Base-by-base conservation (phyloP, 192 early-diverging fungal species). In the Coemansia pectinata region DNA sequence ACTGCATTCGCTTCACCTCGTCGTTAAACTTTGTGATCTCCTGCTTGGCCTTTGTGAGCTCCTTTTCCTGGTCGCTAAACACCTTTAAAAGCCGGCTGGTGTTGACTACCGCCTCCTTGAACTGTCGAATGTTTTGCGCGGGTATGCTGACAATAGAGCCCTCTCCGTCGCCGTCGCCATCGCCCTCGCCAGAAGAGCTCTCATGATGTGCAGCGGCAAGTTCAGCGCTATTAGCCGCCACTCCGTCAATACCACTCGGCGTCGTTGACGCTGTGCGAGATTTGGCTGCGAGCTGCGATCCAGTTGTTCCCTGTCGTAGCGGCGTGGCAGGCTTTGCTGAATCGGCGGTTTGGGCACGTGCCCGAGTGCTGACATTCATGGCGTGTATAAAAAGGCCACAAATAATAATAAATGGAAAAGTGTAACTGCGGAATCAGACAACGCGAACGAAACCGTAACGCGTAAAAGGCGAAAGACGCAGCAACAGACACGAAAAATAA, bases 61-160 rank as follows among this genome's bases (percentile, higher is more conserved):
- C 81, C 47, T 83, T 83, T 44, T 83, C 76, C 69, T 83, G 81
- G 17, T 83, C 76, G 67, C 68, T 60, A 52, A 78, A 83, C 17
- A 83, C 81, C 59, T 76, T 74, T 34, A 83, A 63, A 63, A 83
- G 69, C 23, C 72, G 65, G 63, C 81, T 83, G 21, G 80, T 83
- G 53, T 83, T 83, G 65, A 83, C 80, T 31, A 83, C 80, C 2
- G 76, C 68, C 45, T 83, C 80, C 25, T 83, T 83, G 55, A 83
- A 83, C 57, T 77, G 70, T 12, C 76, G 75, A 12, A 83, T 83
- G 34, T 78, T 83, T 15, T 77, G 73, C 25, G 71, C 65, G 0
- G 79, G 74, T 19, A 81, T 70, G 60, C 70, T 81, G 60, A 81
- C 62, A 33, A 60, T 48, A 34, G 25, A 60, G 44, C n/a, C 45